These are phyloP conservation scores for Alternaria arborescens DNA, from an alignment of 2,329 filamentous ascomycete genomes.

Conservation along the genomic window DNA sequence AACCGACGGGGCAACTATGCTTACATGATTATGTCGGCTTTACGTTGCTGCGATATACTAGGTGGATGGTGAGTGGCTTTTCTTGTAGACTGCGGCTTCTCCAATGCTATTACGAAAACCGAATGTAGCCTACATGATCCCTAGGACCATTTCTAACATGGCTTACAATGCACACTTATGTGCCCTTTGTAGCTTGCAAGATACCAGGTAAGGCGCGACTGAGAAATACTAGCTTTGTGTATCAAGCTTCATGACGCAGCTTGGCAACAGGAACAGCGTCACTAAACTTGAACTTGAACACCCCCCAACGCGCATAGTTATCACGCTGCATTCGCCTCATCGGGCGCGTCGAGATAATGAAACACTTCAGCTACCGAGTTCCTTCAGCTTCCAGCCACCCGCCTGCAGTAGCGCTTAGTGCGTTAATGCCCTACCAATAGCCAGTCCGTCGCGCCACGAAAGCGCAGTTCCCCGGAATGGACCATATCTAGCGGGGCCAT, in stretches of 20 bases:
- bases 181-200: background rate
- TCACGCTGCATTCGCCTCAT: background rate
- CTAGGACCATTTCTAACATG: background rate
- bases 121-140: background rate
- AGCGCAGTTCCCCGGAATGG: background rate
- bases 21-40: background rate
- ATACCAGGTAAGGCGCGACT: background rate
- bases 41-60: background rate
- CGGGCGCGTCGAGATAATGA: background rate
- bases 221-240: background rate
- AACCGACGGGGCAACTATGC: background rate
- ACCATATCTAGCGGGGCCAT: background rate
- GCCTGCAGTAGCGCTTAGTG: slow-evolving; percentile 9
- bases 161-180: background rate
- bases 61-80: background rate
- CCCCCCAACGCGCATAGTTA: background rate
- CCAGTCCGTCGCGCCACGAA: background rate
- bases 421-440: background rate
- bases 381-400: slow-evolving; percentile 2
- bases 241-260: background rate
- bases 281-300: background rate
- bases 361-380: background rate
- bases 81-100: background rate
- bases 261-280: background rate
- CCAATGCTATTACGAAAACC: background rate